Percentiles rank a stretch among this genome's conserved stretches.
Conservation (phyloP, 176 grass and related monocot species). For the Lolium multiflorum region DNA sequence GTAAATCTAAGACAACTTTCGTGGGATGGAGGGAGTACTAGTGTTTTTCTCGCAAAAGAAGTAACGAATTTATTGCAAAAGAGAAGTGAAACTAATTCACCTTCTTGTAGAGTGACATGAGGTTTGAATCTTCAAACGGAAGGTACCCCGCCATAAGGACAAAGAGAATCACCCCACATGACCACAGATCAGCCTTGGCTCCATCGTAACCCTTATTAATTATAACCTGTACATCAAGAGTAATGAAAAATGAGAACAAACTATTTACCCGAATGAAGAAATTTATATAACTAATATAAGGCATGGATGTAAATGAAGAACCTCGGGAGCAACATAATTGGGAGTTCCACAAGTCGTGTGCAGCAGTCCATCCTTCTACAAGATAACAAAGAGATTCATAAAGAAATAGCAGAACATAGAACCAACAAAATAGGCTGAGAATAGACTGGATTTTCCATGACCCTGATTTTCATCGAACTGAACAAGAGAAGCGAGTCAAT, state of each 20-base stretch:
- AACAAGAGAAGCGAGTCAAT: background rate
- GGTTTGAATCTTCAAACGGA: constrained; percentile 93
- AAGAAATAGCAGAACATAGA: background rate
- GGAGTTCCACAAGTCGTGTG: constrained; percentile 97
- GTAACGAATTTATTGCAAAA: background rate
- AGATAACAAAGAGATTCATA: constrained; percentile 41
- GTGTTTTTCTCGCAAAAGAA: no score
- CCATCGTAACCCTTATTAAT: constrained; percentile 98
- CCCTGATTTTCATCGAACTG: background rate
- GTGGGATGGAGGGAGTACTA: no score
- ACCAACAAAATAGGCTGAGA: background rate
- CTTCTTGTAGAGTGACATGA: constrained; percentile 95
- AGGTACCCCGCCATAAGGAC: constrained; percentile 94
- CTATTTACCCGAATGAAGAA: constrained; percentile 26
- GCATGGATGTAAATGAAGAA: constrained; percentile 16
- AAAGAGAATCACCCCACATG: constrained; percentile 97
- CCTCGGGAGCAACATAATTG: constrained; percentile 99
- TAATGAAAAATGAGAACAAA: constrained; percentile 50
- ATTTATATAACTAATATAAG: constrained; percentile 34
- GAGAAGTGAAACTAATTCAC: constrained; percentile 36
- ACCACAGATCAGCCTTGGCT: constrained; percentile 95
- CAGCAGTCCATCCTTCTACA: constrained; percentile 89
- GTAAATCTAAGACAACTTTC: no score
- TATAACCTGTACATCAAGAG: constrained; percentile 66
- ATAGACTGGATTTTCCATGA: background rate